A percentile compares a stretch with the other conserved stretches of the same genome.
Conservation (phyloP, 495 filamentous ascomycete species). For the Xylaria palmicola region DNA sequence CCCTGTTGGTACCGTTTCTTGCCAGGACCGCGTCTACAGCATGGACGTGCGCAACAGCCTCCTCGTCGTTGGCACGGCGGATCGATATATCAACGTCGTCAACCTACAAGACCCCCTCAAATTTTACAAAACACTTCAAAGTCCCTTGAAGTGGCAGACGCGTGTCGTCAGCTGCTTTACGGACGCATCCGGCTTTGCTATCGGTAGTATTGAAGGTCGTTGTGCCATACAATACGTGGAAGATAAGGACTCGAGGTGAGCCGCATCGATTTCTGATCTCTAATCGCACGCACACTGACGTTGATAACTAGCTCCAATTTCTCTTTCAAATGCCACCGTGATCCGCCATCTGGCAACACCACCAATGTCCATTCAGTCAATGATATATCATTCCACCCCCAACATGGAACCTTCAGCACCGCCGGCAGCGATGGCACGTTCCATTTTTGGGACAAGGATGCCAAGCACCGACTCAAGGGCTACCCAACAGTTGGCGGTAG, state of each 20-base stretch:
- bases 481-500: slow-evolving; percentile 82
- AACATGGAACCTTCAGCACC: slow-evolving; percentile 81
- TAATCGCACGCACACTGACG: slow-evolving; percentile 9
- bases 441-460: slow-evolving; percentile 88
- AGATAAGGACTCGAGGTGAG: slow-evolving; percentile 71
- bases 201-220: slow-evolving; percentile 85
- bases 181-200: slow-evolving; percentile 79
- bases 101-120: slow-evolving; percentile 70
- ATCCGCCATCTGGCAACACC: slow-evolving; percentile 60
- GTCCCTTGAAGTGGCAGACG: slow-evolving; percentile 86
- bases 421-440: slow-evolving; percentile 87
- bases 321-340: slow-evolving; percentile 91
- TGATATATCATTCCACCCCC: slow-evolving; percentile 82
- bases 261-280: neutral
- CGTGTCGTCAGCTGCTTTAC: slow-evolving; percentile 80
- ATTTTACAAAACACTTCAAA: slow-evolving; percentile 80
- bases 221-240: slow-evolving; percentile 88
- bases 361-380: slow-evolving; percentile 89
- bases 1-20: slow-evolving; percentile 63
- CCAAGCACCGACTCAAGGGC: slow-evolving; percentile 81
- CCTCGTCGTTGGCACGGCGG: slow-evolving; percentile 80
- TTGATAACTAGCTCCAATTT: slow-evolving; percentile 66
- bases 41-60: slow-evolving; percentile 80
- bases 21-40: slow-evolving; percentile 80
- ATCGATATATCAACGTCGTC: slow-evolving; percentile 84